These are phyloP conservation scores for Linnemannia exigua DNA, from an alignment of 192 early-diverging fungal genomes.

Conservation along the genomic window DNA sequence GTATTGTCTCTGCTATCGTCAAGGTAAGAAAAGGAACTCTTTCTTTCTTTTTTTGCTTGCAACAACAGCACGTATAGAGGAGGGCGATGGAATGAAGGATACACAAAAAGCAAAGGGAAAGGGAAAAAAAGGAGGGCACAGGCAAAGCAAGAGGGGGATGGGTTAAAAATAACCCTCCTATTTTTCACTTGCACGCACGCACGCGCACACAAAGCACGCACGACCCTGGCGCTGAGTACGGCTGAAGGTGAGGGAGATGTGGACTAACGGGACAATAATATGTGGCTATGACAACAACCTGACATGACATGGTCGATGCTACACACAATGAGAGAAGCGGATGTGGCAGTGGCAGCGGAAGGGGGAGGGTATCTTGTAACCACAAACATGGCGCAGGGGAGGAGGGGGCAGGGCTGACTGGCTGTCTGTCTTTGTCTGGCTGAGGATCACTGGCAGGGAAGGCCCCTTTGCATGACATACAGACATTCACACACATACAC, in stretches of 20 bases:
- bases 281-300: neutral
- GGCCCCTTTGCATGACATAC: neutral
- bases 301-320: neutral
- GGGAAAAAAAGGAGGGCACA: neutral
- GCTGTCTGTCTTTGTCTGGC: no score
- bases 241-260: neutral
- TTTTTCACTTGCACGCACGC: neutral
- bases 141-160: neutral
- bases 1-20: conserved; percentile 55
- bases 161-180: neutral
- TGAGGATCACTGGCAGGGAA: no score
- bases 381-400: neutral
- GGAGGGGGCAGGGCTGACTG: neutral
- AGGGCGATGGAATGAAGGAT: neutral
- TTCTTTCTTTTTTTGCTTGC: neutral
- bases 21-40: conserved; percentile 23
- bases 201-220: neutral
- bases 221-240: neutral
- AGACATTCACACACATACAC: neutral
- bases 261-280: neutral
- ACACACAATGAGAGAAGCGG: neutral
- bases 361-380: neutral
- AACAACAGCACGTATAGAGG: neutral
- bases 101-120: neutral
- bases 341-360: neutral